Percentiles rank a stretch among this genome's conserved stretches.
Conservation (phyloP, 768 basidiomycete species). For the Paxillus rubicundulus region DNA sequence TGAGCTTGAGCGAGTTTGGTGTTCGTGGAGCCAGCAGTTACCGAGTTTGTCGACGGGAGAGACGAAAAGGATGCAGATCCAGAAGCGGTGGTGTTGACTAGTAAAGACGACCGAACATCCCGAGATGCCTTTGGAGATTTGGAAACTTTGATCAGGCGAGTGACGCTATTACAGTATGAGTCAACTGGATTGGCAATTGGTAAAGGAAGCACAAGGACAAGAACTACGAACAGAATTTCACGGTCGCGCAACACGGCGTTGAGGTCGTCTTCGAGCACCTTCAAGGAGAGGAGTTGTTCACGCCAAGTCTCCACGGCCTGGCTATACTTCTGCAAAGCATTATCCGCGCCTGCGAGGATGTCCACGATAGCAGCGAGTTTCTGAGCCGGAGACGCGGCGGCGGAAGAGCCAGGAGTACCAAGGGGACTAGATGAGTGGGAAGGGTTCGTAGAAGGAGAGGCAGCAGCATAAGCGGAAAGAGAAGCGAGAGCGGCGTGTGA, state of each 20-base stretch:
- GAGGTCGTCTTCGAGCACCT: constrained; percentile 71
- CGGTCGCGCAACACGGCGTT: constrained; percentile 67
- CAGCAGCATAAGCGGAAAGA: constrained; percentile 70
- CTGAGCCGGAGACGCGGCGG: constrained; percentile 11
- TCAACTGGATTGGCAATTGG: background rate
- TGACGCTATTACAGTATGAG: constrained; percentile 48
- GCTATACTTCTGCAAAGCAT: constrained; percentile 63
- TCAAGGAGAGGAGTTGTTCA: constrained; percentile 56
- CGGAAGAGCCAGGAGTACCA: constrained; percentile 26
- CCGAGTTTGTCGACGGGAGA: constrained; percentile 33
- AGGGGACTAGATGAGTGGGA: constrained; percentile 17
- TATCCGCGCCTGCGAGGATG: constrained; percentile 61
- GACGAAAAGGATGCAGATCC: constrained; percentile 47
- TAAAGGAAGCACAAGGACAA: background rate
- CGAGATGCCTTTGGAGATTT: constrained; percentile 47
- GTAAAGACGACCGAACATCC: constrained; percentile 36
- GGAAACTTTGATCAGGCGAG: constrained; percentile 75
- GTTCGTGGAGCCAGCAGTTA: constrained; percentile 18
- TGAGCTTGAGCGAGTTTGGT: constrained; percentile 65
- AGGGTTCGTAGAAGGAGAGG: constrained; percentile 53
- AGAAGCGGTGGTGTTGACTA: constrained; percentile 21
- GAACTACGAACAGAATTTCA: constrained; percentile 69
- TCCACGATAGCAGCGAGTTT: constrained; percentile 45
- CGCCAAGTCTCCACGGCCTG: constrained; percentile 64
- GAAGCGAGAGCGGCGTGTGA: constrained; percentile 62